phyloP scores from a whole-genome alignment of 2,329 filamentous ascomycete species.

The Neofusicoccum ribis region DNA sequence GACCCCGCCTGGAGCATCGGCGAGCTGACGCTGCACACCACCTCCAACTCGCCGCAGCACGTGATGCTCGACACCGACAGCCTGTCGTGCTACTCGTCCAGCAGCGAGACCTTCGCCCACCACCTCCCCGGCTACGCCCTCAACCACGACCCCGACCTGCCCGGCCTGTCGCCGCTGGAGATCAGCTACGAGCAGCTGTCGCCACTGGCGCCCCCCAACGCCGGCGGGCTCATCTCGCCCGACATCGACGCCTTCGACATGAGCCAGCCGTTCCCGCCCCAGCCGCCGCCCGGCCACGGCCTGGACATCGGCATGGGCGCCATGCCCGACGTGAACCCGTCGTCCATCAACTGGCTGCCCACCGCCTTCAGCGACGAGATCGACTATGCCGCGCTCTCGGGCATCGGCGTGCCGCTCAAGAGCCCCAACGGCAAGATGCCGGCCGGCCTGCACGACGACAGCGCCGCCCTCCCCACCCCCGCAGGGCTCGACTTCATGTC shows the following conservation, averaged over 20 bases:
- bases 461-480: not conserved
- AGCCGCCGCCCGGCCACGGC: not conserved
- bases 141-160: not conserved
- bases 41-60: not conserved
- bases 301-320: not conserved
- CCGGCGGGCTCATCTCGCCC: not conserved
- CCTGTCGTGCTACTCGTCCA: slow-evolving; percentile 16
- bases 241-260: slow-evolving; percentile 10
- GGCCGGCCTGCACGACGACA: not conserved
- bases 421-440: not conserved
- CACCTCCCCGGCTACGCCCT: slow-evolving; percentile 3
- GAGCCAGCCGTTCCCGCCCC: not conserved
- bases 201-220: not conserved
- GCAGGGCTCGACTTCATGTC: not conserved
- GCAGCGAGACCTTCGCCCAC: slow-evolving; percentile 2
- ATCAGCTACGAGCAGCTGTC: slow-evolving; percentile 14
- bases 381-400: slow-evolving; percentile 4
- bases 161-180: not conserved
- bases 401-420: slow-evolving; percentile 1
- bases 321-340: not conserved
- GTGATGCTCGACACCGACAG: not conserved
- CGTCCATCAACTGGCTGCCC: slow-evolving; percentile 10
- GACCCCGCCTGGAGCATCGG: slow-evolving; percentile 15
- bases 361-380: slow-evolving; percentile 10
- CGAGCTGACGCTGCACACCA: not conserved